Evolutionary conservation across 345 rosid species (phyloP).

Genomic region (Anastatica hierochuntica): DNA sequence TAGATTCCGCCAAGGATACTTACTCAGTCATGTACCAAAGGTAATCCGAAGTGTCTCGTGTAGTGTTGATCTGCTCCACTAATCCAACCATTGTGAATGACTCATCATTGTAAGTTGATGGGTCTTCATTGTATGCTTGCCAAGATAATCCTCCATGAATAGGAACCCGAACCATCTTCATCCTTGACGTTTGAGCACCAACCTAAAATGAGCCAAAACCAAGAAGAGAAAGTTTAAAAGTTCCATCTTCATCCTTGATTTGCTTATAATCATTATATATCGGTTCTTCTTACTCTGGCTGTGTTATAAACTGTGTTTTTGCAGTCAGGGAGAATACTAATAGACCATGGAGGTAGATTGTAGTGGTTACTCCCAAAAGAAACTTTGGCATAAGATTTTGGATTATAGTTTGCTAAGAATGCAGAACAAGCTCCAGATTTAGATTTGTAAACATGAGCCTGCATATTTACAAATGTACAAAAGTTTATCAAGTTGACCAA

Average conservation of each 20-base stretch:
- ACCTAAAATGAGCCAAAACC: constrained; percentile 33
- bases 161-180: constrained; percentile 82
- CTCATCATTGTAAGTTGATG: constrained; percentile 50
- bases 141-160: constrained; percentile 82
- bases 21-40: constrained; percentile 98
- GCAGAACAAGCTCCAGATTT: constrained; percentile 86
- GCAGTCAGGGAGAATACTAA: constrained; percentile 98
- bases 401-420: constrained; percentile 79
- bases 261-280: too few relatives aligned
- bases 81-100: constrained; percentile 75
- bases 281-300: constrained; percentile 59
- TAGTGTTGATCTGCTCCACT: constrained; percentile 92
- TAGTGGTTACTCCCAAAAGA: constrained; percentile 67
- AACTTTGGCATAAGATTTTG: constrained; percentile 56
- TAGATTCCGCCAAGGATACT: constrained; percentile 28
- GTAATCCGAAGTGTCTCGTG: constrained; percentile 81
- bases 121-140: constrained; percentile 82
- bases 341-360: constrained; percentile 97
- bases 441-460: constrained; percentile 85
- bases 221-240: not conserved
- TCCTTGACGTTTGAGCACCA: constrained; percentile 77
- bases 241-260: too few relatives aligned
- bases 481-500: not conserved
- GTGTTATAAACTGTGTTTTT: constrained; percentile 96
- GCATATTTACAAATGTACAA: constrained; percentile 6